Evolutionary conservation across 2,329 filamentous ascomycete species (phyloP), one percentile per base, ranked within the genome.

Genomic region (Beauveria varroae): DNA sequence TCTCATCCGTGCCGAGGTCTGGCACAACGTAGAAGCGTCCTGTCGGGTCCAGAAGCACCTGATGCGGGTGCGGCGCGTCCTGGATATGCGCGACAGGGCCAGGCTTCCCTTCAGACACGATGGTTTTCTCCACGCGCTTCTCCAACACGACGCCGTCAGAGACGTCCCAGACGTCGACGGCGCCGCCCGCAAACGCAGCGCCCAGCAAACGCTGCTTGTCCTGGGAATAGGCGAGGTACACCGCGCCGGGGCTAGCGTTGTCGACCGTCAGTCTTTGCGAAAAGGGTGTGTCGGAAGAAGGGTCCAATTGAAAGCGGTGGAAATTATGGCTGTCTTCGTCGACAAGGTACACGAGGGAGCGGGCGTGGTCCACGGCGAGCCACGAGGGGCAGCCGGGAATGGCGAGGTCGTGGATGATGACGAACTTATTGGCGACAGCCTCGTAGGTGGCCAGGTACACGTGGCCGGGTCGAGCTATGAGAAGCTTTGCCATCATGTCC

Each of bases 1-100:
- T 65, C n/a, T 70, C 68, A 70, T 83, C 79, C 37, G 75, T 77
- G 63, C 79, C 81, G 12, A 83, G 75, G 65, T 83, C 78, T 62
- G 76, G 76, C 59, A 80, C 72, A 60, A 76, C 72, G 65, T 81
- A 80, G 72, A 73, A 83, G 53, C 75, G 75, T 30, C 80, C 80
- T 3, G 75, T 75, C 8, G 79, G 79, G 64, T 83, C 79, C 10
- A 78, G 71, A 26, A 79, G 68, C 12, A 75, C 71, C 70, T 82
- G 77, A 68, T 83, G 81, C 28, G 80, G 77, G 59, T 78, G 73
- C 44, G 75, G 62, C 16, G 65, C 64, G 10, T 65, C 66, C 66
- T 77, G 75, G 40, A 71, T 69, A n/a, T 65, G 67, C 57, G 66
- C 63, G 55, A 70, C 66, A 28, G 73, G 72, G 5, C 75, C 74